Evolutionary conservation across 345 rosid species (phyloP).

Genomic region (Eutrema japonicum): DNA sequence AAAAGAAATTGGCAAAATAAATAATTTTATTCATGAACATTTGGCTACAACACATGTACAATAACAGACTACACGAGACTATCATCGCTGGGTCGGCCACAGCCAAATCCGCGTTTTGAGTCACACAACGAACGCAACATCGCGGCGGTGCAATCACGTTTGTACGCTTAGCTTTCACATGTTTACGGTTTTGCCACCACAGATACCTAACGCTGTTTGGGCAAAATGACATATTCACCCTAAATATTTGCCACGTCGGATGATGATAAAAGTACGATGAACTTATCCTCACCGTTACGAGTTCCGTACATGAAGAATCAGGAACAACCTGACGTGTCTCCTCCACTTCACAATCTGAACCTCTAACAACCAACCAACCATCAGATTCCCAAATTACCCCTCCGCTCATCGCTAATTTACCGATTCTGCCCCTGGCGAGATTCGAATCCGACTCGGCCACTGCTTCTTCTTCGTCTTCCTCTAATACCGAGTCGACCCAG

Average conservation of each 20-base stretch:
- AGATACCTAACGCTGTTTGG: neutral
- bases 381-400: conserved; percentile 28
- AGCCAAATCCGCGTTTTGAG: conserved; percentile 1
- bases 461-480: conserved; percentile 1
- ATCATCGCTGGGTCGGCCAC: neutral
- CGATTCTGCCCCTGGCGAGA: neutral
- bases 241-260: conserved; percentile 6
- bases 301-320: conserved; percentile 6
- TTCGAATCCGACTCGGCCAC: conserved; percentile 3
- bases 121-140: neutral
- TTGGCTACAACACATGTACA: conserved; percentile 2
- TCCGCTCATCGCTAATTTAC: conserved; percentile 5
- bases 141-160: neutral
- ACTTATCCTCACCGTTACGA: neutral
- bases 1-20: neutral
- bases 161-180: neutral
- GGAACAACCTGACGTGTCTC: conserved; percentile 18
- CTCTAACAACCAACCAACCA: conserved; percentile 41
- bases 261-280: neutral
- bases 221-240: neutral
- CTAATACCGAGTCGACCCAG: conserved; percentile 29
- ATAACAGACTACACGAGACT: neutral
- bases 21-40: neutral
- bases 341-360: neutral
- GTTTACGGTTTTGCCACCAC: neutral